These are phyloP conservation scores for Hypoxylon sp. DNA, from an alignment of 2,329 filamentous ascomycete species.

Conservation along the genomic window DNA sequence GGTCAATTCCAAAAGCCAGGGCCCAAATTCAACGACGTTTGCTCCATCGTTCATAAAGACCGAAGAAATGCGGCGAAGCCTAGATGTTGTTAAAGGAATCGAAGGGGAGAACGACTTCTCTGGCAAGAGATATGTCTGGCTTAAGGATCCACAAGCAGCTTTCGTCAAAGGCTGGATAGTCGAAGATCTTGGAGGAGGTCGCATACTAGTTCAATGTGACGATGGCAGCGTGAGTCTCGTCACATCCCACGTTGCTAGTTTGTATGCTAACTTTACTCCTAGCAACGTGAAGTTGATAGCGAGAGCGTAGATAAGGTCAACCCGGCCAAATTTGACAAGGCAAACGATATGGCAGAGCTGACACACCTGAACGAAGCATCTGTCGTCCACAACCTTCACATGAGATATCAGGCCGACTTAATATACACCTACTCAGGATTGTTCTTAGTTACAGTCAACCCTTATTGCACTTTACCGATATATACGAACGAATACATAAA, in stretches of 20 bases:
- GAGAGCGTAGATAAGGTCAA: conserved; percentile 99
- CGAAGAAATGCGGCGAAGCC: conserved; percentile 76
- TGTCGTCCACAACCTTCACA: conserved; percentile 96
- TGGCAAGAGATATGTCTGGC: conserved; percentile 97
- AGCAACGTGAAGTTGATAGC: conserved; percentile 88
- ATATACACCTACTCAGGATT: conserved; percentile 99
- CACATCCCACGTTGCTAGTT: neutral
- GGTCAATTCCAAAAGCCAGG: conserved; percentile 75
- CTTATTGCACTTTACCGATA: conserved; percentile 94
- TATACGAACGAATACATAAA: conserved; percentile 98
- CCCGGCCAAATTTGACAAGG: conserved; percentile 99
- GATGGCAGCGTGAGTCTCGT: conserved; percentile 82
- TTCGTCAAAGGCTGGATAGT: conserved; percentile 95
- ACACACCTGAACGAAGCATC: conserved; percentile 98
- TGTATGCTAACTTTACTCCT: conserved; percentile 25
- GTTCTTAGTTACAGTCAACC: conserved; percentile 97
- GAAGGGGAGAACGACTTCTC: conserved; percentile 99
- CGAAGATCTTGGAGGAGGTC: conserved; percentile 79
- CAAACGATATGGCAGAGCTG: conserved; percentile 98
- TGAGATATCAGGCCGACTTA: conserved; percentile 93
- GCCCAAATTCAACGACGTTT: conserved; percentile 83
- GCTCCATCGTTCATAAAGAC: conserved; percentile 96
- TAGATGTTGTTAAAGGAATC: conserved; percentile 76
- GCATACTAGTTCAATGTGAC: conserved; percentile 90
- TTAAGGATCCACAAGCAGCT: conserved; percentile 86